Percentiles rank a stretch among this genome's conserved stretches.
phyloP scores from a whole-genome alignment of 2,329 filamentous ascomycete genomes.

The Hysterium pulicare region DNA sequence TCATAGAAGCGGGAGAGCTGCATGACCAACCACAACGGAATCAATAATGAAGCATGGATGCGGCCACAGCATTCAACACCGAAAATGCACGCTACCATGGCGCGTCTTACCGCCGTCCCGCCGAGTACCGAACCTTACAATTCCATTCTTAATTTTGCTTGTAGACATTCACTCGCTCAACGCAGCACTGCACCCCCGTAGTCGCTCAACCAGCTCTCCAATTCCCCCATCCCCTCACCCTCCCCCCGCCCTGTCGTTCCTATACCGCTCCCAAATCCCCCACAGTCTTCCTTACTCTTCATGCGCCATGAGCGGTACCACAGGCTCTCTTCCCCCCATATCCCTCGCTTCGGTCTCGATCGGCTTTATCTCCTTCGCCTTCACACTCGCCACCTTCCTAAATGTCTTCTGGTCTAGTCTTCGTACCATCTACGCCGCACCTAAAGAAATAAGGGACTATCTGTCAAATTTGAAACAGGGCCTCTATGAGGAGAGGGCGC shows the following conservation, averaged over 20 bases:
- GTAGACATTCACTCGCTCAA: no score
- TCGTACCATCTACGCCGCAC: conserved; percentile 34
- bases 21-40: no score
- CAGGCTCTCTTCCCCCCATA: conserved; percentile 30
- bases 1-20: no score
- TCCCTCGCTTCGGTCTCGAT: conserved; percentile 35
- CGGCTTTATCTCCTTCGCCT: conserved; percentile 43
- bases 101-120: no score
- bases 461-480: conserved; percentile 41
- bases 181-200: no score
- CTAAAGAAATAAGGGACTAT: conserved; percentile 38
- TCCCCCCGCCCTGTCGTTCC: not conserved
- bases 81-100: no score
- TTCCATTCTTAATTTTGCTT: no score
- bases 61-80: no score
- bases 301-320: conserved; percentile 17
- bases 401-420: conserved; percentile 42
- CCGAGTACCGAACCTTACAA: no score
- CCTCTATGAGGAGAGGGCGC: conserved; percentile 39
- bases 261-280: not conserved
- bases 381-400: conserved; percentile 43
- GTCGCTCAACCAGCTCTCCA: not conserved
- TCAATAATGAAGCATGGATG: no score
- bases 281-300: not conserved
- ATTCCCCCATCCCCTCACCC: not conserved